These are phyloP conservation scores for Rhododendron mucronatum DNA, from an alignment of 148 eudicot species.

Conservation along the genomic window DNA sequence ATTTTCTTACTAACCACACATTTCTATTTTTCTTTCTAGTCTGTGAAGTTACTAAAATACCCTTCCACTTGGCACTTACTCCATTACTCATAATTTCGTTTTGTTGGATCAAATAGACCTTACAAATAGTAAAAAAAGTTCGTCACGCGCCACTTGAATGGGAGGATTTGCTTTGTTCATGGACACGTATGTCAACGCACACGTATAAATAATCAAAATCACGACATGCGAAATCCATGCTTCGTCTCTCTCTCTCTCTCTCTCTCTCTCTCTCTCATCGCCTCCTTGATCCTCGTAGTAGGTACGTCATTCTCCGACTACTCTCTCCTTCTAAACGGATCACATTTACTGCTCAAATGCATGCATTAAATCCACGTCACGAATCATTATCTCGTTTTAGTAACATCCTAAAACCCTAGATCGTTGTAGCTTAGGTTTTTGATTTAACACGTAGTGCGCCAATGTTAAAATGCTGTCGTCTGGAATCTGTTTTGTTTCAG, in stretches of 20 bases:
- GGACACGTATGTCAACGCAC: not conserved
- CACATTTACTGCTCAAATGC: not conserved
- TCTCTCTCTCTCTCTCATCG: not conserved
- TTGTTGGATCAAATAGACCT: too few species aligned
- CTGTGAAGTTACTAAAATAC: too few species aligned
- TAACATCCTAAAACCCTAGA: conserved; percentile 22
- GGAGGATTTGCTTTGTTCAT: not conserved
- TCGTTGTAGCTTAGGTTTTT: conserved; percentile 7
- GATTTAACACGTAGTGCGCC: not conserved
- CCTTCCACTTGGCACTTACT: too few species aligned
- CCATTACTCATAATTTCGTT: too few species aligned
- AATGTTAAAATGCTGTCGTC: not conserved
- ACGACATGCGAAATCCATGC: not conserved
- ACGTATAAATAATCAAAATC: not conserved
- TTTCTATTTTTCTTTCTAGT: too few species aligned
- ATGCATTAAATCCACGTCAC: not conserved
- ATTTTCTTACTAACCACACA: too few species aligned
- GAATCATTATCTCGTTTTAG: not conserved
- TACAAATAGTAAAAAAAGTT: not conserved
- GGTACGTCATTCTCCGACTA: not conserved
- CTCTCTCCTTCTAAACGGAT: not conserved
- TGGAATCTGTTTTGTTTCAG: not conserved
- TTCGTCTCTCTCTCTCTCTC: not conserved
- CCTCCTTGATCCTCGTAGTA: not conserved
- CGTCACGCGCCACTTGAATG: not conserved